Evolutionary conservation across 208 protist species (phyloP).

Genomic region (Acanthamoeba triangularis): DNA sequence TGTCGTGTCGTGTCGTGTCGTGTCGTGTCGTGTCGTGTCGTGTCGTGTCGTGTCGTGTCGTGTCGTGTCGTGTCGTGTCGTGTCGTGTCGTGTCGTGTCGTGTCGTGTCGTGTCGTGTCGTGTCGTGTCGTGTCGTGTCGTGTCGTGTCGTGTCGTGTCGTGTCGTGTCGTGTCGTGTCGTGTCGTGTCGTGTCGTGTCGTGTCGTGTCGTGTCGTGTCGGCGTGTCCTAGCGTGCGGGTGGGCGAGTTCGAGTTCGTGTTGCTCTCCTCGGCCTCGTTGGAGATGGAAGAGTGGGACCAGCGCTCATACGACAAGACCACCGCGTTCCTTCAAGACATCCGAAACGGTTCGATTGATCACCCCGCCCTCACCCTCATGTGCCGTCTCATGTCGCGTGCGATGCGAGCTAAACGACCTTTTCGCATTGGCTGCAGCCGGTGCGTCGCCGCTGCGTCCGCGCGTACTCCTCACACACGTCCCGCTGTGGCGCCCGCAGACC

Average conservation of each 20-base stretch:
- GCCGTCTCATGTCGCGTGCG: background rate
- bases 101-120: too few relatives aligned
- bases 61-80: too few relatives aligned
- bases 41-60: too few relatives aligned
- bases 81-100: too few relatives aligned
- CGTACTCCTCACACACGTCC: slow-evolving; percentile 48
- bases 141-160: too few relatives aligned
- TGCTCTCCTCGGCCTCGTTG: background rate
- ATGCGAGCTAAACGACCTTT: background rate
- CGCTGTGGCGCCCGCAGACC: slow-evolving; percentile 29
- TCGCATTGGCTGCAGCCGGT: background rate
- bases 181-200: too few relatives aligned
- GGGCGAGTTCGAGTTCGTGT: slow-evolving; percentile 9
- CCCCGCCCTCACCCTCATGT: background rate
- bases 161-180: too few relatives aligned
- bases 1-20: too few relatives aligned
- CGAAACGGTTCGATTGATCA: background rate
- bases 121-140: too few relatives aligned
- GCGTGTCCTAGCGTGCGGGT: background rate
- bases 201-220: background rate
- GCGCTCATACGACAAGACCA: background rate
- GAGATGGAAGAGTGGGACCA: slow-evolving; percentile 7
- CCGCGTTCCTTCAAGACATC: background rate
- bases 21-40: too few relatives aligned
- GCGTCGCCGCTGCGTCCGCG: background rate